phyloP scores from a whole-genome alignment of 139 green algal genomes.

The Astrephomene gubernaculifera region DNA sequence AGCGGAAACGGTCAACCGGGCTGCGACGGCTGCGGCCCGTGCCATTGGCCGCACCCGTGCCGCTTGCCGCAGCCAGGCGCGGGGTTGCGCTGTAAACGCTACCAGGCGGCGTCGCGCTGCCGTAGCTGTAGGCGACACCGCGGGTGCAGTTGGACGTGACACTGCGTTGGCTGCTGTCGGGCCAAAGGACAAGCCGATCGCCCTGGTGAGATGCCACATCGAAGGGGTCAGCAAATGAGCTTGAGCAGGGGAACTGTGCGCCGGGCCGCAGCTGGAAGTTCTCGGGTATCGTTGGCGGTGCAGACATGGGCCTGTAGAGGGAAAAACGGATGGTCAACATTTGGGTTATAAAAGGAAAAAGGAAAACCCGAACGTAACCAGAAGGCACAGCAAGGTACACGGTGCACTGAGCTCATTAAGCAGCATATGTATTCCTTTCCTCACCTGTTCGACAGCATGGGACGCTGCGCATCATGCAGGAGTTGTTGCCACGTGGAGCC shows the following conservation, averaged over 20 bases:
- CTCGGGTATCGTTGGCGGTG: not conserved
- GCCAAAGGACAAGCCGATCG: not conserved
- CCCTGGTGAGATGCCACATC: not conserved
- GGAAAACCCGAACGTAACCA: not conserved
- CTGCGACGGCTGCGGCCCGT: not conserved
- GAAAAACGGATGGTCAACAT: not conserved
- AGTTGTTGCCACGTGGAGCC: constrained; percentile 7
- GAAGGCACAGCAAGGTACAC: not conserved
- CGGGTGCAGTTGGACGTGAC: not conserved
- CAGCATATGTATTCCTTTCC: not conserved
- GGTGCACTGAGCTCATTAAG: no score
- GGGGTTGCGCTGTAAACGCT: not conserved
- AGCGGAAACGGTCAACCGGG: constrained; percentile 5
- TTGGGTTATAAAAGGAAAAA: not conserved
- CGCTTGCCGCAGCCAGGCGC: no score
- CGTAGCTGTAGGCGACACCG: not conserved
- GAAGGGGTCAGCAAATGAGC: not conserved
- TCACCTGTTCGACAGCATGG: not conserved
- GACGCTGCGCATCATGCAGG: not conserved
- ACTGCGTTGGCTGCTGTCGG: not conserved
- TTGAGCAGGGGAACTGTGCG: not conserved
- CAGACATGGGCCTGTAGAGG: constrained; percentile 12
- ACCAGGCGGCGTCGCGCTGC: not conserved
- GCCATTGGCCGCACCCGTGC: no score
- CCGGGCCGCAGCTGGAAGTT: not conserved